A percentile compares a stretch with the other conserved stretches of the same genome.
These are phyloP conservation scores for Nothophytophthora sp. DNA, from an alignment of 352 stramenopile species.

Conservation along the genomic window DNA sequence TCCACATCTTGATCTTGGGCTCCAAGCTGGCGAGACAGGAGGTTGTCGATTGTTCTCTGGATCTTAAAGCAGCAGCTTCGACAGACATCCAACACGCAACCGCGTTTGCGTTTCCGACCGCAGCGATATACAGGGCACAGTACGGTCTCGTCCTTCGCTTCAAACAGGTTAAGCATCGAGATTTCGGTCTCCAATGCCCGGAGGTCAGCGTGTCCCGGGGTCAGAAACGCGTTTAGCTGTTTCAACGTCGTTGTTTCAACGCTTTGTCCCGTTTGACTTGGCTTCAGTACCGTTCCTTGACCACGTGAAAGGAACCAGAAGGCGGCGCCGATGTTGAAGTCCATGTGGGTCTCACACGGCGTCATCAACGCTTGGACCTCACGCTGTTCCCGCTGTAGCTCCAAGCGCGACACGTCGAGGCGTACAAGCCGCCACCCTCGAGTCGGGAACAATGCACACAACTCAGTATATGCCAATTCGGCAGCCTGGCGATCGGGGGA, in stretches of 20 bases:
- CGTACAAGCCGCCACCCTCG: slow-evolving; percentile 86
- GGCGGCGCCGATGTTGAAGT: slow-evolving; percentile 97
- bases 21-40: slow-evolving; percentile 4
- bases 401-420: slow-evolving; percentile 77
- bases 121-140: slow-evolving; percentile 43
- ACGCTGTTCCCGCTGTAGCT: slow-evolving; percentile 67
- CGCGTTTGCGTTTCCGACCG: slow-evolving; percentile 43
- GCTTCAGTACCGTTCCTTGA: slow-evolving; percentile 27
- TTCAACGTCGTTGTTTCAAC: slow-evolving; percentile 10
- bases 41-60: slow-evolving; percentile 30
- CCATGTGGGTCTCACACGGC: slow-evolving; percentile 94
- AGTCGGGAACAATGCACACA: slow-evolving; percentile 83
- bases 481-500: slow-evolving; percentile 94
- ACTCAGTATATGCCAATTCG: slow-evolving; percentile 75
- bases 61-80: slow-evolving; percentile 51
- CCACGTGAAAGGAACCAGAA: slow-evolving; percentile 95
- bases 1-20: not conserved
- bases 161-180: slow-evolving; percentile 33
- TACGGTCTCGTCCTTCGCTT: not conserved
- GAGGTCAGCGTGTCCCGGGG: slow-evolving; percentile 15
- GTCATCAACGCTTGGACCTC: slow-evolving; percentile 81
- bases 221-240: slow-evolving; percentile 47
- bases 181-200: slow-evolving; percentile 27
- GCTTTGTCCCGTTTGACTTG: not conserved
- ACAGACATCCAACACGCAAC: slow-evolving; percentile 46